These are phyloP conservation scores for Kondoa malvinella DNA, from an alignment of 768 basidiomycete genomes.

Conservation along the genomic window DNA sequence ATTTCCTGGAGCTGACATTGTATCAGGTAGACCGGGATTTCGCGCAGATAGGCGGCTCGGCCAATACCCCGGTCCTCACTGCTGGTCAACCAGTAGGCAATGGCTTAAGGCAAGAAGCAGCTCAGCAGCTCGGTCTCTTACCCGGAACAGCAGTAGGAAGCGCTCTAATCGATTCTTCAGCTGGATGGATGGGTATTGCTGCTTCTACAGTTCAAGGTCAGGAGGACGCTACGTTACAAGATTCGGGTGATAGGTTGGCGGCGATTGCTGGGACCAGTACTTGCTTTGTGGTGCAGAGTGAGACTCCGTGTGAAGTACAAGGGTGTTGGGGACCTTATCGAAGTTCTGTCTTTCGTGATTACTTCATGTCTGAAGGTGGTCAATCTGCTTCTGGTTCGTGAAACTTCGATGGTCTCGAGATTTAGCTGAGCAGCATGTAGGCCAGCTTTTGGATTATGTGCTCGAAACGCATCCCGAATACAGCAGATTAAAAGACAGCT, in stretches of 20 bases:
- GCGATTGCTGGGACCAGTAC: slow-evolving; percentile 92
- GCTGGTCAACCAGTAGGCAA: slow-evolving; percentile 67
- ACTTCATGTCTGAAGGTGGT: slow-evolving; percentile 99
- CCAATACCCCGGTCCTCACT: slow-evolving; percentile 47
- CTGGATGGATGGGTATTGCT: slow-evolving; percentile 92
- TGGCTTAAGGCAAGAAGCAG: slow-evolving; percentile 61
- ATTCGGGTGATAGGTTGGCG: slow-evolving; percentile 66
- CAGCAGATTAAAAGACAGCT: slow-evolving; percentile 46
- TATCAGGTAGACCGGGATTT: slow-evolving; percentile 44
- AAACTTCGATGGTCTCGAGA: too few relatives aligned
- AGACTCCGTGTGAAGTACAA: slow-evolving; percentile 63
- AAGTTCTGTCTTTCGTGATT: slow-evolving; percentile 77
- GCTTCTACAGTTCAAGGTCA: slow-evolving; percentile 43
- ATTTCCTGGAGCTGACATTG: slow-evolving; percentile 12
- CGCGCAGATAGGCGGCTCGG: slow-evolving; percentile 52
- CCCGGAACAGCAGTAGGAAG: slow-evolving; percentile 85
- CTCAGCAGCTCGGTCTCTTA: slow-evolving; percentile 63
- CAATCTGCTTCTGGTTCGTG: slow-evolving; percentile 98
- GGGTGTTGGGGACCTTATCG: slow-evolving; percentile 57
- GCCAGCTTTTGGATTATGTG: slow-evolving; percentile 94
- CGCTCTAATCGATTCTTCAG: slow-evolving; percentile 88
- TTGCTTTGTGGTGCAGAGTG: slow-evolving; percentile 85
- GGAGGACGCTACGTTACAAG: slow-evolving; percentile 44
- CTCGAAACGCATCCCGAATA: slow-evolving; percentile 81
- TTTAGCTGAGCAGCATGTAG: too few relatives aligned